Percentiles rank a stretch among this genome's conserved stretches.
These are phyloP conservation scores for Penicillium nucicola DNA, from an alignment of 495 filamentous ascomycete genomes.

Conservation along the genomic window DNA sequence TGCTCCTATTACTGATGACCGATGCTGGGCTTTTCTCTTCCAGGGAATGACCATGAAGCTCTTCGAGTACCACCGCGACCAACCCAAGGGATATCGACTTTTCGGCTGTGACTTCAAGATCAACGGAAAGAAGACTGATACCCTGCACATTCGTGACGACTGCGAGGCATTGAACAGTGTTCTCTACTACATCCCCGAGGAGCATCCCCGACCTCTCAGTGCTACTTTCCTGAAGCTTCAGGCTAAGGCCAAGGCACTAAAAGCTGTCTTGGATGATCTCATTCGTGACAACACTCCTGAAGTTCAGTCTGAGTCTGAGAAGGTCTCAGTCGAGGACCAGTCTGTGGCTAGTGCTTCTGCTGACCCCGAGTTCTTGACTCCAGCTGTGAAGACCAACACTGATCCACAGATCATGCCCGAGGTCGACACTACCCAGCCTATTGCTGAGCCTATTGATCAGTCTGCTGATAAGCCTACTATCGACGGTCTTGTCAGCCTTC, in stretches of 20 bases:
- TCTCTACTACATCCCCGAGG: background rate
- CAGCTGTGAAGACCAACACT: no score
- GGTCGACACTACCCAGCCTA: no score
- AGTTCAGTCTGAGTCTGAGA: background rate
- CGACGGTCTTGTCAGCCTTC: background rate
- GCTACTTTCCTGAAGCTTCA: background rate
- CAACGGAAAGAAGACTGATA: background rate
- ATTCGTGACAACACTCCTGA: background rate
- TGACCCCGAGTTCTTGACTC: background rate
- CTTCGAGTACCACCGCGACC: background rate
- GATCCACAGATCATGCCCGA: no score
- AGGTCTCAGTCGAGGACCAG: background rate
- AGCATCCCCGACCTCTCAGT: background rate
- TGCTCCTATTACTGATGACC: background rate
- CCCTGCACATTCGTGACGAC: background rate
- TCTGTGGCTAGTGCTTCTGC: background rate
- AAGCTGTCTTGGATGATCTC: no score
- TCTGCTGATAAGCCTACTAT: background rate
- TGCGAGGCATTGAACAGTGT: background rate
- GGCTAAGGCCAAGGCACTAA: no score
- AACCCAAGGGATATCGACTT: background rate
- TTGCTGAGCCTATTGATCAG: no score
- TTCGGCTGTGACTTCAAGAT: constrained; percentile 1
- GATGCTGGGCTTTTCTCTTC: constrained; percentile 1
- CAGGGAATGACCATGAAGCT: background rate